Evolutionary conservation across 1,284 basidiomycete species (phyloP), one percentile per base, ranked within the genome.

Genomic region (Thecaphora thlaspeos): DNA sequence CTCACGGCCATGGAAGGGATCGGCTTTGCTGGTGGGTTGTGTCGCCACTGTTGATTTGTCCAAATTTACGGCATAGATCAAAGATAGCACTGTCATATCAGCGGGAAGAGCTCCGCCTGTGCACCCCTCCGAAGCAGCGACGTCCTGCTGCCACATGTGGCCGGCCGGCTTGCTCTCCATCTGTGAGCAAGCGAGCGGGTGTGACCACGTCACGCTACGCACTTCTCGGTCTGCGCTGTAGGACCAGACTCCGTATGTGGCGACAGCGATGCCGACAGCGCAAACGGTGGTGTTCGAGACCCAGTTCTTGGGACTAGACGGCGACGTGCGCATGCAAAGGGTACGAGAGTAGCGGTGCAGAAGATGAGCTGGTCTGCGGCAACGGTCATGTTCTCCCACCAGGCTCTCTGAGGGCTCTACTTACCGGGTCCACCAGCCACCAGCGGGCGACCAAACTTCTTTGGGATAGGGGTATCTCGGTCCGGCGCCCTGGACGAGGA

Each of bases 401-500:
- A n/a, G n/a, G n/a, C n/a, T n/a, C n/a, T n/a, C n/a, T n/a, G n/a
- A n/a, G n/a, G n/a, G n/a, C n/a, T n/a, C n/a, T n/a, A 51, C 70
- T 38, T 55, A 74, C 71, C 73, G 78, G 43, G 82, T 80, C 83
- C 83, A 84, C 82, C 82, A 84, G 46, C 83, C 83, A 61, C 82
- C 48, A 58, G 80, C 75, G 46, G 82, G 82, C 42, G 80, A 79
- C 82, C 82, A 84, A 55, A 84, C 83, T 72, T 83, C 81, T 77
- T 83, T 83, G 26, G 83, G 83, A 77, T 80, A 83, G 47, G 82
- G 81, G 73, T 81, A 83, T 61, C 81, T 82, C 63, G 77, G 76
- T 53, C 79, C 78, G 58, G 76, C 79, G 61, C 77, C 78, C 68
- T 74, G 50, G 42, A 10, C n/a, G n/a, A 34, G 28, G 5, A 32